phyloP scores from a whole-genome alignment of 2,329 filamentous ascomycete genomes.

The Amphichorda felina region DNA sequence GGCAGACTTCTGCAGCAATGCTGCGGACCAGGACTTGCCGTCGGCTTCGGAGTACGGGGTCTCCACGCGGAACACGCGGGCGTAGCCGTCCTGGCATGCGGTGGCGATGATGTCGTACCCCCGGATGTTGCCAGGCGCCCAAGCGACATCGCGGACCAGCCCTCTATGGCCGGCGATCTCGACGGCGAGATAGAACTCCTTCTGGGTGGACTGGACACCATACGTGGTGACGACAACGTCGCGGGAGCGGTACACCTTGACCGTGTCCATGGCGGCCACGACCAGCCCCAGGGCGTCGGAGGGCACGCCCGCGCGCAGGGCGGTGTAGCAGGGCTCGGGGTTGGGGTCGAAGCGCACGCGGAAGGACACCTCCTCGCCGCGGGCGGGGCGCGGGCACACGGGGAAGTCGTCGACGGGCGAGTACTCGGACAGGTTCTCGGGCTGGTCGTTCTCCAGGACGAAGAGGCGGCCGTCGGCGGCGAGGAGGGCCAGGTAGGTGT shows the following conservation, averaged over 20 bases:
- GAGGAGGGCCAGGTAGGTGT: slow-evolving; percentile 77
- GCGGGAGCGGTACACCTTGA: slow-evolving; percentile 71
- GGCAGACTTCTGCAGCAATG: slow-evolving; percentile 27
- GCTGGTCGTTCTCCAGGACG: slow-evolving; percentile 75
- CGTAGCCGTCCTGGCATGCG: slow-evolving; percentile 81
- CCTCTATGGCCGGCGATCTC: slow-evolving; percentile 63
- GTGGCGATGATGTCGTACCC: slow-evolving; percentile 87
- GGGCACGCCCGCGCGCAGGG: slow-evolving; percentile 70
- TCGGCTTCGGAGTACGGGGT: slow-evolving; percentile 38
- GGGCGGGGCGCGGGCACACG: slow-evolving; percentile 56
- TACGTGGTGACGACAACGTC: slow-evolving; percentile 40
- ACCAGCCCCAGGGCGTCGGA: slow-evolving; percentile 69
- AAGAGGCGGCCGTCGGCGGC: slow-evolving; percentile 70
- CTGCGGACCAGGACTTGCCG: slow-evolving; percentile 36
- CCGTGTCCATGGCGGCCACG: slow-evolving; percentile 73
- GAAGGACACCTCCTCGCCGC: slow-evolving; percentile 82
- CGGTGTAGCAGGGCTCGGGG: slow-evolving; percentile 65
- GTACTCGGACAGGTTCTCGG: slow-evolving; percentile 71
- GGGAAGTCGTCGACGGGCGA: slow-evolving; percentile 63
- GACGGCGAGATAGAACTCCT: slow-evolving; percentile 76
- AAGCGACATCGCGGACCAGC: slow-evolving; percentile 78
- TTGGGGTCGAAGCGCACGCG: slow-evolving; percentile 82
- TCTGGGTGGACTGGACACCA: slow-evolving; percentile 43
- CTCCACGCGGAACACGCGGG: slow-evolving; percentile 77
- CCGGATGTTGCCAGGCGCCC: slow-evolving; percentile 83